These are phyloP conservation scores for Tylopilus sp. DNA, from an alignment of 1,284 basidiomycete genomes.

Conservation along the genomic window DNA sequence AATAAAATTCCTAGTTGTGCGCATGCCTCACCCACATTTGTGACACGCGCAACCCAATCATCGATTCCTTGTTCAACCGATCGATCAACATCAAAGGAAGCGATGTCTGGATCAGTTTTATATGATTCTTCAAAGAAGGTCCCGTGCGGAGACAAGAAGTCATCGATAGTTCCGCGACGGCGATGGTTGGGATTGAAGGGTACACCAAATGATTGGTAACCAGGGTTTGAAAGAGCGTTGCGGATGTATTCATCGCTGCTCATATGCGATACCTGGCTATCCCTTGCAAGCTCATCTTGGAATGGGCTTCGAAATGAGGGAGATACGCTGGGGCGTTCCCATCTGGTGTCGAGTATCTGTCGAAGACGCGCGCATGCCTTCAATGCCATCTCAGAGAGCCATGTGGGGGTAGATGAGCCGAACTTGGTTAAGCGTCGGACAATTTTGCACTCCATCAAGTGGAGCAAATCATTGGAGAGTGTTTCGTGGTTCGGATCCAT, in stretches of 20 bases:
- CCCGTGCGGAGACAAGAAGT: slow-evolving; percentile 27
- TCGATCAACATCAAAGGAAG: slow-evolving; percentile 47
- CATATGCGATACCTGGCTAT: slow-evolving; percentile 26
- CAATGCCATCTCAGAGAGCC: slow-evolving; percentile 18
- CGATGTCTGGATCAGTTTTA: slow-evolving; percentile 20
- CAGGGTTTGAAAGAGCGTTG: slow-evolving; percentile 12
- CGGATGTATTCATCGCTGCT: not conserved
- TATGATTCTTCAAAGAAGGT: slow-evolving; percentile 19
- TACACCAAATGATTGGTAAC: not conserved
- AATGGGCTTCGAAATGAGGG: slow-evolving; percentile 37
- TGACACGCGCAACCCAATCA: slow-evolving; percentile 37
- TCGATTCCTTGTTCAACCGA: slow-evolving; percentile 39
- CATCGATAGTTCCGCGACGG: slow-evolving; percentile 15
- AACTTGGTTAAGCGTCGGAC: slow-evolving; percentile 49
- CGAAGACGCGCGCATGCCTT: slow-evolving; percentile 4
- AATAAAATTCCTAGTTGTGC: slow-evolving; percentile 25
- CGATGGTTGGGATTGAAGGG: slow-evolving; percentile 22
- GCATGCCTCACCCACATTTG: slow-evolving; percentile 4
- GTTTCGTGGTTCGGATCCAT: slow-evolving; percentile 17
- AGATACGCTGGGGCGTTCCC: not conserved
- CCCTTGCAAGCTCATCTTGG: slow-evolving; percentile 32
- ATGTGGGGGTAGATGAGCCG: slow-evolving; percentile 1
- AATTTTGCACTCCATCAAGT: slow-evolving; percentile 40
- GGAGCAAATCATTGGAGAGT: slow-evolving; percentile 45
- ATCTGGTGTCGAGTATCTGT: slow-evolving; percentile 10